Percentiles rank a stretch among this genome's conserved stretches.
Evolutionary conservation across 192 early-diverging fungal species (phyloP).

Genomic region (Tieghemiomyces parasiticus): DNA sequence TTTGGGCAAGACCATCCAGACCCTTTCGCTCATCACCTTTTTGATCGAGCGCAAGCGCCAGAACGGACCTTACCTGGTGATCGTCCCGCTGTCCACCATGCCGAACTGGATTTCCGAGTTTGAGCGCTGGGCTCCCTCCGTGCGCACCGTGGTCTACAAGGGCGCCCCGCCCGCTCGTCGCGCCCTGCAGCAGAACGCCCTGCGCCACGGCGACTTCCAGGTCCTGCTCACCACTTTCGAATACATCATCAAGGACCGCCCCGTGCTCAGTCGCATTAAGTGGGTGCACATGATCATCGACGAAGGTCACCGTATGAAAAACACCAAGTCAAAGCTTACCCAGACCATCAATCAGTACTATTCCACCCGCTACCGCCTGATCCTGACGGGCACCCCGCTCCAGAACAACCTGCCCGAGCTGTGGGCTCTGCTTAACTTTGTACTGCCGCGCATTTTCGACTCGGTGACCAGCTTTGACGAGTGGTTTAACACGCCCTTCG

Average conservation of each 20-base stretch:
- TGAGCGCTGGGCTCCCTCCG: conserved; percentile 91
- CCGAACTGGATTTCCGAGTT: conserved; percentile 97
- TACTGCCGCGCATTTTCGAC: conserved; percentile 92
- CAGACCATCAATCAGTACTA: conserved; percentile 80
- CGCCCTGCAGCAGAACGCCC: conserved; percentile 45
- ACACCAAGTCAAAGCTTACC: conserved; percentile 74
- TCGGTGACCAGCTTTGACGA: conserved; percentile 95
- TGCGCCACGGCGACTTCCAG: conserved; percentile 73
- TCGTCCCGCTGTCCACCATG: conserved; percentile 91
- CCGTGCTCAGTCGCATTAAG: conserved; percentile 74
- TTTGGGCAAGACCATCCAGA: conserved; percentile 82
- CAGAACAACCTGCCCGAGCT: conserved; percentile 97
- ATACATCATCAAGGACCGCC: conserved; percentile 87
- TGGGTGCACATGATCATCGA: conserved; percentile 99
- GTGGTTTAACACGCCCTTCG: conserved; percentile 97
- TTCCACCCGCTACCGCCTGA: conserved; percentile 75
- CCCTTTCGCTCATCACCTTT: conserved; percentile 90
- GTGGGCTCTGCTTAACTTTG: conserved; percentile 94
- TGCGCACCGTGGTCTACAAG: conserved; percentile 85
- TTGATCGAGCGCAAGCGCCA: conserved; percentile 90
- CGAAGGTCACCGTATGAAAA: conserved; percentile 99
- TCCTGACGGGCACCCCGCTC: conserved; percentile 96
- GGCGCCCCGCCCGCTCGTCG: conserved; percentile 64
- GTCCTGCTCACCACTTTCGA: conserved; percentile 95
- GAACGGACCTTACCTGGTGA: conserved; percentile 88